Percentiles rank a stretch among this genome's conserved stretches.
phyloP scores from a whole-genome alignment of 345 rosid species.

The Lepidium didymum region DNA sequence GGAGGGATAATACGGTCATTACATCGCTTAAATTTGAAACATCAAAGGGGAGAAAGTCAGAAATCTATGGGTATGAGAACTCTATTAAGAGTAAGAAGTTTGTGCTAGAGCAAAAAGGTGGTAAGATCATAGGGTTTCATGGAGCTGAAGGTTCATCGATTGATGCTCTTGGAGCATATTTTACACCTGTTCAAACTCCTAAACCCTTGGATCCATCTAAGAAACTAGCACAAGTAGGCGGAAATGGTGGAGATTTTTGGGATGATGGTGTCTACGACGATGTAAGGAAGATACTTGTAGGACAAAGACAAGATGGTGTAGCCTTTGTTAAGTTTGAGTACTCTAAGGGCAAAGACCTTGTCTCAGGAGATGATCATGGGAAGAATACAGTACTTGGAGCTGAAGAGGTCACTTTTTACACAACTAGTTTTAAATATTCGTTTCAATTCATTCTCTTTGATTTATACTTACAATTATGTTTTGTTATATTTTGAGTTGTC shows the following conservation, averaged over 20 bases:
- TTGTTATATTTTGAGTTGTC: neutral
- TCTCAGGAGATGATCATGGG: slow-evolving; percentile 24
- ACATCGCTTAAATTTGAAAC: slow-evolving; percentile 21
- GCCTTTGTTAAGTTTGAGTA: slow-evolving; percentile 21
- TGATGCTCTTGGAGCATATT: slow-evolving; percentile 23
- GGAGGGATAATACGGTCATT: neutral
- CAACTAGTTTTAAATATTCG: neutral
- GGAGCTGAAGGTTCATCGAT: slow-evolving; percentile 6
- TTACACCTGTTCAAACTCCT: neutral
- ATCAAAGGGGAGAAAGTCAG: slow-evolving; percentile 5
- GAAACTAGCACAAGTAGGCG: slow-evolving; percentile 6
- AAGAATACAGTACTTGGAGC: slow-evolving; percentile 2
- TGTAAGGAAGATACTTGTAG: slow-evolving; percentile 14
- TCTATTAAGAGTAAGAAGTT: slow-evolving; percentile 6
- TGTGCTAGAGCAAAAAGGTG: neutral
- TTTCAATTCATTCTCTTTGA: neutral
- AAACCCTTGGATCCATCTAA: neutral
- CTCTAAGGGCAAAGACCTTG: neutral
- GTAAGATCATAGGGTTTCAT: slow-evolving; percentile 17
- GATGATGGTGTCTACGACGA: slow-evolving; percentile 23
- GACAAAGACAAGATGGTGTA: slow-evolving; percentile 11
- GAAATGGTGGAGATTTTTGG: slow-evolving; percentile 21
- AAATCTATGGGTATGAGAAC: slow-evolving; percentile 2
- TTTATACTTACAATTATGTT: neutral
- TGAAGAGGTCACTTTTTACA: neutral